A percentile compares a stretch with the other conserved stretches of the same genome.
phyloP scores from a whole-genome alignment of 2,329 filamentous ascomycete species.

The Botrytis squamosa region DNA sequence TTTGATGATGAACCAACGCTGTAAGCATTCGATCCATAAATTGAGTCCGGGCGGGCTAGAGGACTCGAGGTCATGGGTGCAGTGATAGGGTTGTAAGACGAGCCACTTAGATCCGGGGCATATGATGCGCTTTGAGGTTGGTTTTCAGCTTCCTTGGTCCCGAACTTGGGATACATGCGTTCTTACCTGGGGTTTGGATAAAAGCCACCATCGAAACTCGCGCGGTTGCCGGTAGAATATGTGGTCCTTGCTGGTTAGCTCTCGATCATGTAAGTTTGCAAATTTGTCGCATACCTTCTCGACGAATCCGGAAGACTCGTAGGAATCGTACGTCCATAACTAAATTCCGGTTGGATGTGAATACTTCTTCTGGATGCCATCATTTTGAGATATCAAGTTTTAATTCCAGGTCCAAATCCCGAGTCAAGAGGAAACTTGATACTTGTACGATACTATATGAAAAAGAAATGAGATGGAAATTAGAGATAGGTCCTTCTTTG shows the following conservation, averaged over 20 bases:
- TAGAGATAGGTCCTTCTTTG: slow-evolving; percentile 5
- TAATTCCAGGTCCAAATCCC: background rate
- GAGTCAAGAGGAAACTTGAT: slow-evolving; percentile 13
- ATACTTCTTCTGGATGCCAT: slow-evolving; percentile 40
- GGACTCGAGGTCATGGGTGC: slow-evolving; percentile 27
- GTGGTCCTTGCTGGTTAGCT: slow-evolving; percentile 36
- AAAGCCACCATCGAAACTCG: slow-evolving; percentile 34
- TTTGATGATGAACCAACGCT: slow-evolving; percentile 34
- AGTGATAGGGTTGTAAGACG: slow-evolving; percentile 35
- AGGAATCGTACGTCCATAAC: slow-evolving; percentile 33
- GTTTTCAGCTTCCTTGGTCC: slow-evolving; percentile 34
- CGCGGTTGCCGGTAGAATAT: slow-evolving; percentile 33
- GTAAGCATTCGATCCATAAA: slow-evolving; percentile 37
- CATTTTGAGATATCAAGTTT: slow-evolving; percentile 25
- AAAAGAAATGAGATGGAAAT: background rate
- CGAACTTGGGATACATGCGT: slow-evolving; percentile 23
- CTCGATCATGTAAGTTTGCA: slow-evolving; percentile 19
- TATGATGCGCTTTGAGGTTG: slow-evolving; percentile 36
- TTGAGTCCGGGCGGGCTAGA: slow-evolving; percentile 32
- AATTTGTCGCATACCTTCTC: slow-evolving; percentile 37
- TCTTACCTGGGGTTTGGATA: slow-evolving; percentile 39
- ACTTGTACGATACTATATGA: slow-evolving; percentile 1
- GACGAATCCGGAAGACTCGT: slow-evolving; percentile 33
- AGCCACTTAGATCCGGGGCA: slow-evolving; percentile 29
- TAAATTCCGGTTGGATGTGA: slow-evolving; percentile 38